These are phyloP conservation scores for Penicillium robsamsonii DNA, from an alignment of 495 filamentous ascomycete species.

Conservation along the genomic window DNA sequence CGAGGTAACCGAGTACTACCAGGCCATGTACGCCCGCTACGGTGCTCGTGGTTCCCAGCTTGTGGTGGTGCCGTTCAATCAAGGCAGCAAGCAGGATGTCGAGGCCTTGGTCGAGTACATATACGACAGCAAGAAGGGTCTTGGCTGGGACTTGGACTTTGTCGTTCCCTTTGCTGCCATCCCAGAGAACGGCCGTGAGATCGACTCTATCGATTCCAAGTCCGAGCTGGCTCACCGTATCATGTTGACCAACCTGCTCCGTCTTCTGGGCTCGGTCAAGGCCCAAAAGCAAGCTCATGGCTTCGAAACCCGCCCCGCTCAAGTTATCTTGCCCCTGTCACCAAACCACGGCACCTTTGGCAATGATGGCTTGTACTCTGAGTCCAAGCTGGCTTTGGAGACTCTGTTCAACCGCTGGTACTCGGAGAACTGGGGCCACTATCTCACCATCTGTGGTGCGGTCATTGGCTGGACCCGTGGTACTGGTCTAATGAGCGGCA, in stretches of 20 bases:
- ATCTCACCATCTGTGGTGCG: conserved; percentile 97
- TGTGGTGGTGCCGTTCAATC: conserved; percentile 98
- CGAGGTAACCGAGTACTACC: conserved; percentile 98
- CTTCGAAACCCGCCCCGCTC: conserved; percentile 91
- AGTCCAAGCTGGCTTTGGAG: conserved; percentile 95
- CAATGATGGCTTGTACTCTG: conserved; percentile 96
- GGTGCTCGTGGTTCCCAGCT: conserved; percentile 93
- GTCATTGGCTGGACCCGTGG: conserved; percentile 99
- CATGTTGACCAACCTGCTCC: conserved; percentile 96
- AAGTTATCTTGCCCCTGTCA: conserved; percentile 92
- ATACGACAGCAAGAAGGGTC: conserved; percentile 92
- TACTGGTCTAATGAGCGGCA: conserved; percentile 95
- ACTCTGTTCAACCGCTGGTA: conserved; percentile 99
- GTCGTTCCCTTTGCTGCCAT: conserved; percentile 97
- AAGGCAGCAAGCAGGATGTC: conserved; percentile 96
- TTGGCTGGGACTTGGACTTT: conserved; percentile 97
- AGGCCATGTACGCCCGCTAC: conserved; percentile 94
- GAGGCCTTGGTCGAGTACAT: conserved; percentile 92
- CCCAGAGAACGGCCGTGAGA: conserved; percentile 95
- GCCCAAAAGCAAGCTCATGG: conserved; percentile 80
- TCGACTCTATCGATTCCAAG: conserved; percentile 95
- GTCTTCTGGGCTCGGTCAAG: conserved; percentile 88
- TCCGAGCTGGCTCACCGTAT: conserved; percentile 98
- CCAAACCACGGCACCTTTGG: conserved; percentile 99
- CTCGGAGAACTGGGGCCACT: conserved; percentile 95